A percentile compares a stretch with the other conserved stretches of the same genome.
phyloP scores from a whole-genome alignment of 371 early-diverging fungal genomes.

The Mortierella sp. region DNA sequence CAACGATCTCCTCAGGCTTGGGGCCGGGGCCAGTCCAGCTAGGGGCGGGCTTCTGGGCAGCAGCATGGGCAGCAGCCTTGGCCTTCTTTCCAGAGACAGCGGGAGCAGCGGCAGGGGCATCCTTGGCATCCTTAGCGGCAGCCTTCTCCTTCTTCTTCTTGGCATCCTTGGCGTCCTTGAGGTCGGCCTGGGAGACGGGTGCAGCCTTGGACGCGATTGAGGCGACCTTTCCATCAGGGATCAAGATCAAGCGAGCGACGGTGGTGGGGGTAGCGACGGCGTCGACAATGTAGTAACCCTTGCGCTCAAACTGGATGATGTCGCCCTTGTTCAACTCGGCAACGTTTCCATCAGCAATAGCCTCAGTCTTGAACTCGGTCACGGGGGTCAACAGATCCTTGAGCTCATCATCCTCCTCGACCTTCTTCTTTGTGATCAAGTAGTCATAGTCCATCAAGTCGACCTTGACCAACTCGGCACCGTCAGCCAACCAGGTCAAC shows the following conservation, averaged over 20 bases:
- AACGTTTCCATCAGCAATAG: conserved; percentile 83
- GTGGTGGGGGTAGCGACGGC: conserved; percentile 60
- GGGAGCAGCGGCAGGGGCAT: conserved; percentile 12
- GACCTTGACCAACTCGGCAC: conserved; percentile 71
- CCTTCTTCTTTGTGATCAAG: conserved; percentile 97
- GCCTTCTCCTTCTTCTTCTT: conserved; percentile 54
- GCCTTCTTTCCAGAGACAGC: conserved; percentile 50
- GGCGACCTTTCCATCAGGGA: conserved; percentile 95
- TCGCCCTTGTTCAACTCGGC: conserved; percentile 74
- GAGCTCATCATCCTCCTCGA: conserved; percentile 95
- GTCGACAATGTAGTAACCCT: conserved; percentile 97
- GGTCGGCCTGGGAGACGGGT: conserved; percentile 39
- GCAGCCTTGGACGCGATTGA: conserved; percentile 85
- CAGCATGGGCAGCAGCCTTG: conserved; percentile 51
- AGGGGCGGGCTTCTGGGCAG: conserved; percentile 47
- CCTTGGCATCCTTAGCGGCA: conserved; percentile 14
- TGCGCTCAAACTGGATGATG: conserved; percentile 98
- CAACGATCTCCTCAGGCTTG: conserved; percentile 62
- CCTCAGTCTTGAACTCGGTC: conserved; percentile 85
- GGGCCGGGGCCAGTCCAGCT: conserved; percentile 59
- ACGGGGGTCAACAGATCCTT: conserved; percentile 88
- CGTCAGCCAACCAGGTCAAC: conserved; percentile 96
- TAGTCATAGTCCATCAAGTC: conserved; percentile 94
- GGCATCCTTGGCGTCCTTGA: conserved; percentile 48
- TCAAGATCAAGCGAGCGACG: conserved; percentile 82